Conservation (phyloP, 1,284 basidiomycete species). For the Pseudozyma pruni region DNA sequence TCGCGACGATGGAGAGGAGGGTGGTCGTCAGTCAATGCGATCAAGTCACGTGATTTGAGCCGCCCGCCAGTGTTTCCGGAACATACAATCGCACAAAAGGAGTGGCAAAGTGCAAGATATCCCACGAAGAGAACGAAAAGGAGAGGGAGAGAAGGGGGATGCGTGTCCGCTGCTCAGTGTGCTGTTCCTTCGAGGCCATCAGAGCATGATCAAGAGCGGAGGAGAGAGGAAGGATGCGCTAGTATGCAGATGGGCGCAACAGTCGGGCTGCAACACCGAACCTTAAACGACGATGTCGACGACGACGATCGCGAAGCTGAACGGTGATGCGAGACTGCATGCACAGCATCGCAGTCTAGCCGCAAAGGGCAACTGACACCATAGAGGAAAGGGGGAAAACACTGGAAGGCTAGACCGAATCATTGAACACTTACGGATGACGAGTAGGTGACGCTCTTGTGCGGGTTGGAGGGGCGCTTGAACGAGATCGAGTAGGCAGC, state of each 20-base stretch:
- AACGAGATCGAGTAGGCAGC: slow-evolving; percentile 45
- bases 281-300: too few species aligned
- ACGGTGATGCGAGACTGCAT: background rate
- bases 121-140: background rate
- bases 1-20: slow-evolving; percentile 2
- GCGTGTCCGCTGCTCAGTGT: slow-evolving; percentile 41
- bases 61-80: slow-evolving; percentile 8
- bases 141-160: slow-evolving; percentile 1
- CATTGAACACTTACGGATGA: slow-evolving; percentile 40
- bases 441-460: slow-evolving; percentile 36
- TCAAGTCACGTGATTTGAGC: slow-evolving; percentile 27
- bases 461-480: slow-evolving; percentile 56
- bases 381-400: background rate
- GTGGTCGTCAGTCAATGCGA: slow-evolving; percentile 5
- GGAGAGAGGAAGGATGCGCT: background rate
- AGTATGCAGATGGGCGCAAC: background rate
- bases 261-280: slow-evolving; percentile 2
- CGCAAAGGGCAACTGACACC: background rate
- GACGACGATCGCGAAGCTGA: background rate
- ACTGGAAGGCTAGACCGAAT: background rate
- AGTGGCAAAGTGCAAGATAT: background rate
- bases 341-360: background rate
- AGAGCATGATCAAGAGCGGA: background rate
- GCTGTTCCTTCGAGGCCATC: slow-evolving; percentile 12
- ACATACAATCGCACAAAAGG: background rate